Percentiles rank a stretch among this genome's conserved stretches.
These are phyloP conservation scores for Daldinia grandis DNA, from an alignment of 495 filamentous ascomycete species.

Conservation along the genomic window DNA sequence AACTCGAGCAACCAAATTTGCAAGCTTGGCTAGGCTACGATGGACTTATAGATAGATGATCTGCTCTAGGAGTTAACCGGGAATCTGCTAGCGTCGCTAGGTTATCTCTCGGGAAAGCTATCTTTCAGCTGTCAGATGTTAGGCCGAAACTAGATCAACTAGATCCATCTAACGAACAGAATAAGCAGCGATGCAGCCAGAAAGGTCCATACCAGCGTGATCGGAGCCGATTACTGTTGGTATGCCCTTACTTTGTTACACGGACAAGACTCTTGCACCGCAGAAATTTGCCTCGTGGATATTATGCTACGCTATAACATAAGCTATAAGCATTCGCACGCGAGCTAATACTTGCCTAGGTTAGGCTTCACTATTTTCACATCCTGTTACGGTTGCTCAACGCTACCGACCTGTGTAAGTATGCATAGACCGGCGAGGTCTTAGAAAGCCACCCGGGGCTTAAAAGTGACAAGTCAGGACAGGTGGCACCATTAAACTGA, in stretches of 20 bases:
- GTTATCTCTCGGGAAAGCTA: conserved; percentile 34
- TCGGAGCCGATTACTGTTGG: conserved; percentile 32
- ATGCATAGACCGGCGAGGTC: neutral
- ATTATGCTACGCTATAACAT: conserved; percentile 17
- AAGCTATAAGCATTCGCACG: conserved; percentile 23
- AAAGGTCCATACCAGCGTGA: conserved; percentile 23
- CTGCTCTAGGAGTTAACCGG: conserved; percentile 29
- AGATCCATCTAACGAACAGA: conserved; percentile 25
- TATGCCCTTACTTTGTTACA: conserved; percentile 7
- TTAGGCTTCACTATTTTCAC: neutral
- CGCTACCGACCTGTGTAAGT: neutral
- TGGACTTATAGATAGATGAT: conserved; percentile 33
- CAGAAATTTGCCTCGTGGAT: conserved; percentile 24
- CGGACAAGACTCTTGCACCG: conserved; percentile 15
- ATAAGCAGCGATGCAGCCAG: conserved; percentile 17
- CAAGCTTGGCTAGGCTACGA: conserved; percentile 31
- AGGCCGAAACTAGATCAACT: conserved; percentile 29
- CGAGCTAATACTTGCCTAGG: conserved; percentile 18
- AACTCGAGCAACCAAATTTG: conserved; percentile 23
- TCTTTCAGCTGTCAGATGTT: conserved; percentile 34
- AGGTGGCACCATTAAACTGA: conserved; percentile 1
- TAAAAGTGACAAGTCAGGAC: neutral
- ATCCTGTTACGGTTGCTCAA: neutral
- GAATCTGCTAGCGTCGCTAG: conserved; percentile 30
- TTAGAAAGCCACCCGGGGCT: neutral